A percentile compares a stretch with the other conserved stretches of the same genome.
These are phyloP conservation scores for Karstenula rhodostoma DNA, from an alignment of 2,329 filamentous ascomycete genomes.

Conservation along the genomic window DNA sequence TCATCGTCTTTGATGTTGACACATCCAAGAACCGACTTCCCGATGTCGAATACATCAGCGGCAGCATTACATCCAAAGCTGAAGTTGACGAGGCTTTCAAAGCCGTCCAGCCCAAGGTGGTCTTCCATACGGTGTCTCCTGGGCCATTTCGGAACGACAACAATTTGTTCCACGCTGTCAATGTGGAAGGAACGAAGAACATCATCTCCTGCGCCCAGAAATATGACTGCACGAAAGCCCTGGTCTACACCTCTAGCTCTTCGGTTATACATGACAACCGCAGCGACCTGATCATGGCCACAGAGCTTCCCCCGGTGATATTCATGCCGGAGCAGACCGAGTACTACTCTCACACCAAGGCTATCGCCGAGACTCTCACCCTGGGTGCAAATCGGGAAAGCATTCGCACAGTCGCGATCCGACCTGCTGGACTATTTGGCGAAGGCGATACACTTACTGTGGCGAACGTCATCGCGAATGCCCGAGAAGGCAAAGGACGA, in stretches of 20 bases:
- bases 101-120: slow-evolving; percentile 50
- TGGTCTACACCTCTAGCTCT: slow-evolving; percentile 31
- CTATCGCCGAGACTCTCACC: slow-evolving; percentile 27
- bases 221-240: slow-evolving; percentile 13
- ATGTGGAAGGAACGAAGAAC: slow-evolving; percentile 56
- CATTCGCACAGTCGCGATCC: slow-evolving; percentile 23
- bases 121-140: slow-evolving; percentile 57
- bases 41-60: slow-evolving; percentile 52
- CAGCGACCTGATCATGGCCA: slow-evolving; percentile 20
- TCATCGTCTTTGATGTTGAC: slow-evolving; percentile 53
- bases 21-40: slow-evolving; percentile 40
- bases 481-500: slow-evolving; percentile 7
- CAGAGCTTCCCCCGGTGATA: slow-evolving; percentile 23
- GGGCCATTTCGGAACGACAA: slow-evolving; percentile 32
- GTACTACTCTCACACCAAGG: slow-evolving; percentile 33
- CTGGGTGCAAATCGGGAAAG: slow-evolving; percentile 22
- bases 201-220: slow-evolving; percentile 31
- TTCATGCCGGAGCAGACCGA: slow-evolving; percentile 21
- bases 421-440: slow-evolving; percentile 23
- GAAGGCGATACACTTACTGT: slow-evolving; percentile 19
- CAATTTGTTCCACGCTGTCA: slow-evolving; percentile 52
- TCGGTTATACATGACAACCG: slow-evolving; percentile 28
- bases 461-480: slow-evolving; percentile 11
- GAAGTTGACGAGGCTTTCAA: slow-evolving; percentile 48
- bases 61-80: slow-evolving; percentile 53